Evolutionary conservation across 1,284 basidiomycete genomes (phyloP), one percentile per base, ranked within the genome.

Genomic region (Ceratobasidium theobromae): DNA sequence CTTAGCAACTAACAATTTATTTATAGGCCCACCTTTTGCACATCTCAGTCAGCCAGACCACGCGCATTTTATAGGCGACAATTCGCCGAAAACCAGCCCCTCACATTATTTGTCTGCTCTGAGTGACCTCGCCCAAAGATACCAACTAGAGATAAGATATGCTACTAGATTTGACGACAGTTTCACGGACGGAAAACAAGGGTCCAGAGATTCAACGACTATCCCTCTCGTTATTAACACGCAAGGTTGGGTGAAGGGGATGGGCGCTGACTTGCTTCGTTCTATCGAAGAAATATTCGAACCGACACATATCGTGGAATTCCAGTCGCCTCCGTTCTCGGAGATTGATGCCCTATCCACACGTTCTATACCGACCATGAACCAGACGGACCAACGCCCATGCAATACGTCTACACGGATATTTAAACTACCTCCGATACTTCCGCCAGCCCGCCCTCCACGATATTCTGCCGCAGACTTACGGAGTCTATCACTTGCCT

Each of bases 191-290:
- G 66, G 69, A 1, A 72, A 72, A 1, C 57, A 62, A 4, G 60
- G 71, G 4, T 21, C 70, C 35, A 54, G 30, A 38, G 43, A 51
- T 5, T 53, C 41, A 12, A 27, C 58, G 64, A 67, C 75, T n/a
- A 81, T 92, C 3, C 96, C 96, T 0, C 83, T 99, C 4, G 83
- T 98, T 8, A 84, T 98, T 65, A 99, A 99, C 75, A 98, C 93
- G 0, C 95, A 96, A 84, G 96, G 96, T 1, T 99, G 96, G 96
- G 84, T 86, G 14, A 98, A 96, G 75, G 96, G 96, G 1, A 84
- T 98, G 1, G 96, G 96, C 1, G 88, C 87, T 18, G 92, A 97
- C 71, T 77, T 99, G 2, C 82, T 87, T 9, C 75, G 75, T 1
- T 83, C 83, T 69, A 86, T 98, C 51, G 87, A 94, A 73, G 81